phyloP scores from a whole-genome alignment of 495 filamentous ascomycete species.

The Neurospora sp. region DNA sequence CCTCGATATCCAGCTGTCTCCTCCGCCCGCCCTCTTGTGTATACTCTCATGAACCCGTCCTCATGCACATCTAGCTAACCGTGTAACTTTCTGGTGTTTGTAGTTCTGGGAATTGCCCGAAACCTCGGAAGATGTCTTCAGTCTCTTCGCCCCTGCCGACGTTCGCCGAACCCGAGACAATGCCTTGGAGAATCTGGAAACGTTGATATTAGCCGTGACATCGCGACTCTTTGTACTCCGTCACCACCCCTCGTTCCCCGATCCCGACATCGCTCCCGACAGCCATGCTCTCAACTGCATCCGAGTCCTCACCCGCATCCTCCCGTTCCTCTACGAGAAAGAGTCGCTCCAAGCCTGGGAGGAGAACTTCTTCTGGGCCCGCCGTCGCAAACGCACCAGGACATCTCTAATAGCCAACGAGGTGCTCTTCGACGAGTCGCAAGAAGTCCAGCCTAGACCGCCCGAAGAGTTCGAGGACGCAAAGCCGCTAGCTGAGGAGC shows the following conservation, averaged over 20 bases:
- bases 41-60: background rate
- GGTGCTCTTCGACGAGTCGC: constrained; percentile 76
- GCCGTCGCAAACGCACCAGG: constrained; percentile 52
- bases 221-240: constrained; percentile 72
- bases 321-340: constrained; percentile 88
- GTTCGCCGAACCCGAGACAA: constrained; percentile 84
- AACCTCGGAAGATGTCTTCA: constrained; percentile 92
- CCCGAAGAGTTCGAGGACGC: constrained; percentile 64
- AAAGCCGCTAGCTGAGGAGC: constrained; percentile 84
- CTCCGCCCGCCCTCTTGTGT: background rate
- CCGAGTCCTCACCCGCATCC: constrained; percentile 77
- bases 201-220: constrained; percentile 70
- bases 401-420: constrained; percentile 48
- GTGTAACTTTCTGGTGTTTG: background rate
- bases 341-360: constrained; percentile 84
- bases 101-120: constrained; percentile 99
- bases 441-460: constrained; percentile 41
- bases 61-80: background rate
- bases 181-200: constrained; percentile 83
- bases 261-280: constrained; percentile 81
- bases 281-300: constrained; percentile 89
- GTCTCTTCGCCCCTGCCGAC: constrained; percentile 86
- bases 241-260: constrained; percentile 83
- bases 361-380: constrained; percentile 83
- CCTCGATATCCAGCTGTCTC: background rate